Percentiles rank a stretch among this genome's conserved stretches.
Evolutionary conservation across 225 moss, liverwort and hornwort species (phyloP).

Genomic region (Physcomitrellopsis africana): DNA sequence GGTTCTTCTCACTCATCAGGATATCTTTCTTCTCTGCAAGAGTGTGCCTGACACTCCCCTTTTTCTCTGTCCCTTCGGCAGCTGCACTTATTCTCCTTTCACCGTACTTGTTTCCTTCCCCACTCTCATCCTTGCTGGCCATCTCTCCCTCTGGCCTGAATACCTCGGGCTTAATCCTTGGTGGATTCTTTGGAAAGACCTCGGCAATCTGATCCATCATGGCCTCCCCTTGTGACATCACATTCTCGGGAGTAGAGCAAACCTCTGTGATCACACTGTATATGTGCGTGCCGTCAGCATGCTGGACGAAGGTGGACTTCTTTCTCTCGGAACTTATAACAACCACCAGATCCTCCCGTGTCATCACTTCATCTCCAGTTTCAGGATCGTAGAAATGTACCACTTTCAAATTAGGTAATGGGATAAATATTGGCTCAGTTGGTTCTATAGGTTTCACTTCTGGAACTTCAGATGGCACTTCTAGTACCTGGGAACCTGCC

Average conservation of each 20-base stretch:
- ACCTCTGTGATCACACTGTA: conserved; percentile 58
- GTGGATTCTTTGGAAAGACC: conserved; percentile 38
- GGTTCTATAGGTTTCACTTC: conserved; percentile 7
- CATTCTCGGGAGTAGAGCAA: conserved; percentile 29
- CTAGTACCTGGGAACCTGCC: neutral
- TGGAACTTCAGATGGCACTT: conserved; percentile 5
- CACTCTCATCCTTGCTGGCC: neutral
- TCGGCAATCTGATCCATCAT: conserved; percentile 55
- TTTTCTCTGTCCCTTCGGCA: conserved; percentile 1
- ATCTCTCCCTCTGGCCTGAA: neutral
- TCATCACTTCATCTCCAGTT: conserved; percentile 64
- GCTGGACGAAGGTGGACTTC: conserved; percentile 69
- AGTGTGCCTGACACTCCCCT: conserved; percentile 9
- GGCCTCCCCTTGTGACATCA: conserved; percentile 50
- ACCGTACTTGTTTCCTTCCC: neutral
- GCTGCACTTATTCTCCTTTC: conserved; percentile 27
- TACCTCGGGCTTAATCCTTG: neutral
- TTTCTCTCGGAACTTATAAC: conserved; percentile 57
- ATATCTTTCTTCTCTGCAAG: conserved; percentile 2
- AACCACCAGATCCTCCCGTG: conserved; percentile 89
- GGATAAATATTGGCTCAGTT: conserved; percentile 34
- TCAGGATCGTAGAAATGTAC: conserved; percentile 69
- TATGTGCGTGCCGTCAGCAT: conserved; percentile 93
- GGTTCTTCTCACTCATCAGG: conserved; percentile 15
- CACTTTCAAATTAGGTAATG: conserved; percentile 68